Conservation (phyloP, 257 asterid genomes). For the Salvia splendens region DNA sequence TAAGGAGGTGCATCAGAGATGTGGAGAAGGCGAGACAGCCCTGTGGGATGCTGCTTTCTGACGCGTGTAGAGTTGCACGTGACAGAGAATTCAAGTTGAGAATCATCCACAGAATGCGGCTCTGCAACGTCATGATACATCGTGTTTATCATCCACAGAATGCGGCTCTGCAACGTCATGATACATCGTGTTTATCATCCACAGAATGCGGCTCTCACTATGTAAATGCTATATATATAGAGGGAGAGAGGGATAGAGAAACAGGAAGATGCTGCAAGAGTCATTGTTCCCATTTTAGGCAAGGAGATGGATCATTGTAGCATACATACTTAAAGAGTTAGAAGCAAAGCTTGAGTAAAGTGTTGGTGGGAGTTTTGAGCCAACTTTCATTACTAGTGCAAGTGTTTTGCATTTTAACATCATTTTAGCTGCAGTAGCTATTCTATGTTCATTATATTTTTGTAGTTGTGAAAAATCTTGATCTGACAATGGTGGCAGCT, state of each 20-base stretch:
- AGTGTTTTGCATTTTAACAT: background rate
- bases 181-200: constrained; percentile 18
- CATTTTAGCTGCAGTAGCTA: too few relatives aligned
- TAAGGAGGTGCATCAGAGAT: constrained; percentile 75
- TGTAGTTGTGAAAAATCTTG: too few relatives aligned
- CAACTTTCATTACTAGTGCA: too few relatives aligned
- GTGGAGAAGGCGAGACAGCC: constrained; percentile 76
- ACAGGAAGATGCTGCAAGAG: constrained; percentile 28
- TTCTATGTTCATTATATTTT: background rate
- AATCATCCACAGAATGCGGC: constrained; percentile 41
- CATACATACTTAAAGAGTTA: background rate
- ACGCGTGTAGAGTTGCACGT: constrained; percentile 19
- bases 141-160: constrained; percentile 44
- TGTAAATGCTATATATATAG: constrained; percentile 36
- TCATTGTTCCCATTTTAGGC: constrained; percentile 41
- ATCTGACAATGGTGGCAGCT: too few relatives aligned
- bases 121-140: too few relatives aligned
- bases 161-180: constrained; percentile 9
- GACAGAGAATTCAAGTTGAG: constrained; percentile 31
- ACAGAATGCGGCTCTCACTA: constrained; percentile 7
- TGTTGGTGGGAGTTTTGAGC: constrained; percentile 4
- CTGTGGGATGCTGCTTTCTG: constrained; percentile 53
- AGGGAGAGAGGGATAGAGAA: constrained; percentile 23
- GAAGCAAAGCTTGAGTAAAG: background rate
- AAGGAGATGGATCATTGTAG: constrained; percentile 33